phyloP scores from a whole-genome alignment of 2,329 filamentous ascomycete species.

The Monilinia laxa region DNA sequence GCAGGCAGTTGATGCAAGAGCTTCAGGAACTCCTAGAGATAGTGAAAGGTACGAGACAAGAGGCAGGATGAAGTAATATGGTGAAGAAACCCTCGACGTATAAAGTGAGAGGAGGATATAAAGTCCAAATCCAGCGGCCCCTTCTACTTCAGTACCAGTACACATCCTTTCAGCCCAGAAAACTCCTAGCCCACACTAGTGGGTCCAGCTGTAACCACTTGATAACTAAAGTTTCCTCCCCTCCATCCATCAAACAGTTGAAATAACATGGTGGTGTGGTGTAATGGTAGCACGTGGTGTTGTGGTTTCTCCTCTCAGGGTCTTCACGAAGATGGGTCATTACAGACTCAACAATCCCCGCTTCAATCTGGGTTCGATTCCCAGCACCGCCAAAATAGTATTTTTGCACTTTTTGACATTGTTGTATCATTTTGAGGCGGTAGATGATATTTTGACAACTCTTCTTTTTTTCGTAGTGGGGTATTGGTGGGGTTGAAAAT shows the following conservation, averaged over 20 bases:
- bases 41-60: no score
- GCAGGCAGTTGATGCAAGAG: no score
- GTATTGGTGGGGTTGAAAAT: background rate
- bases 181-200: no score
- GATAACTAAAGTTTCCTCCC: rapidly evolving
- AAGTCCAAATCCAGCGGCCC: no score
- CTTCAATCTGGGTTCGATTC: conserved; percentile 21
- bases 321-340: conserved; percentile 5
- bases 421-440: background rate
- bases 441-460: background rate
- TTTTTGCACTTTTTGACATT: background rate
- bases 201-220: no score
- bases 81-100: no score
- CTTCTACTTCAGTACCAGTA: no score
- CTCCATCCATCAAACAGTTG: rapidly evolving
- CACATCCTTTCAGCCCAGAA: no score
- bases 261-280: conserved; percentile 12
- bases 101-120: no score
- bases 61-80: no score
- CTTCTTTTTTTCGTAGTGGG: no score
- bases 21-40: no score
- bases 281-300: conserved; percentile 21
- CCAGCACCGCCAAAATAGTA: conserved; percentile 5
- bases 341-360: background rate
- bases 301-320: conserved; percentile 16